phyloP scores from a whole-genome alignment of 2,329 filamentous ascomycete species.

The Monilinia laxa region DNA sequence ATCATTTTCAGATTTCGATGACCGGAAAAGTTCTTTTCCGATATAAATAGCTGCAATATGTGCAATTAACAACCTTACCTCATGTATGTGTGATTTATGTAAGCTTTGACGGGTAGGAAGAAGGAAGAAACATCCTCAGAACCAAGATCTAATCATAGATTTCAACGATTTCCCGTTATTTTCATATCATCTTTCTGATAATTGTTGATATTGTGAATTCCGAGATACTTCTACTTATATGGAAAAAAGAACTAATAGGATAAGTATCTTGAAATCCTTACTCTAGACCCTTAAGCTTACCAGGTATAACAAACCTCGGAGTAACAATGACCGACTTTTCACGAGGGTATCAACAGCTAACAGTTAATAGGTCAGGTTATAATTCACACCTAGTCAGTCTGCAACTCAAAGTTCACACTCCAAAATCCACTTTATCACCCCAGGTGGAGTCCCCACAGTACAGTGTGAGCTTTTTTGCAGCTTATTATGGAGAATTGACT shows the following conservation, averaged over 20 bases:
- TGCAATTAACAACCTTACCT: not conserved
- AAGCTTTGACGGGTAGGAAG: no score
- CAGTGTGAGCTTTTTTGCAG: not conserved
- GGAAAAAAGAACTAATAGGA: no score
- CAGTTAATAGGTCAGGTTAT: no score
- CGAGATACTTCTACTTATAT: no score
- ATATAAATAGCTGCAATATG: not conserved
- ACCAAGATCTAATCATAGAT: not conserved
- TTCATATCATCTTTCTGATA: not conserved
- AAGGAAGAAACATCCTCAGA: no score
- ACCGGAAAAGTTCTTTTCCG: not conserved
- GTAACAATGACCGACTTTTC: not conserved
- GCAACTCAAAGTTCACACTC: no score
- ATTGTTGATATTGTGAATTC: no score
- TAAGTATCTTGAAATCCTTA: no score
- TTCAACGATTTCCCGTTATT: not conserved
- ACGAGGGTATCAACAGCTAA: not conserved
- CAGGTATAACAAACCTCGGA: not conserved
- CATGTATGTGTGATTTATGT: no score
- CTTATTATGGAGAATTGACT: slow-evolving; percentile 3
- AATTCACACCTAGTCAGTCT: no score
- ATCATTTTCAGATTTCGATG: not conserved
- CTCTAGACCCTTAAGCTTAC: no score
- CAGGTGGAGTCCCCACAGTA: slow-evolving; percentile 13
- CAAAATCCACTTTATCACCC: slow-evolving; percentile 3